phyloP scores from a whole-genome alignment of 805 yeast species.

The Torulaspora gathmanii region DNA sequence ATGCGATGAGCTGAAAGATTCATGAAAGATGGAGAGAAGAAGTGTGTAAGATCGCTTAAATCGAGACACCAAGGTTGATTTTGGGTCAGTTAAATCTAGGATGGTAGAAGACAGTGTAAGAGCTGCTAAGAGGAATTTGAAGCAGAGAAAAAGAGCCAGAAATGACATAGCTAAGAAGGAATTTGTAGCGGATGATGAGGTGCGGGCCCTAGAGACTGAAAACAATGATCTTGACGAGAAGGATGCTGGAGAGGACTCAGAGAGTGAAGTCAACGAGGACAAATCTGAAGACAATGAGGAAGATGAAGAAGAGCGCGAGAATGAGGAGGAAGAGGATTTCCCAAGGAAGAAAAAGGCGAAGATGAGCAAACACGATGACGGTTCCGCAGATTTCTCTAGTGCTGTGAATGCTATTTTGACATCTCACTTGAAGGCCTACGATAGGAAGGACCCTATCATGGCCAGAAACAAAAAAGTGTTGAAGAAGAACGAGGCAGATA shows the following conservation, averaged over 20 bases:
- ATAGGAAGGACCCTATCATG: constrained; percentile 83
- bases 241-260: constrained; percentile 21
- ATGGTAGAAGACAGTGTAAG: neutral
- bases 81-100: neutral
- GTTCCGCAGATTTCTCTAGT: constrained; percentile 68
- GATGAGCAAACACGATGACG: constrained; percentile 57
- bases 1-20: constrained; percentile 7
- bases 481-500: constrained; percentile 72
- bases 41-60: neutral
- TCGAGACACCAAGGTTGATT: neutral
- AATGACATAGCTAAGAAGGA: constrained; percentile 8
- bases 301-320: constrained; percentile 14
- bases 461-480: constrained; percentile 71
- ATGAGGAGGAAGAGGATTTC: constrained; percentile 35
- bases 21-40: neutral
- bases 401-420: constrained; percentile 83
- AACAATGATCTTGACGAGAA: constrained; percentile 10
- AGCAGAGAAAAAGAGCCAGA: constrained; percentile 3
- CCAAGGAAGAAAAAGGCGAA: constrained; percentile 52
- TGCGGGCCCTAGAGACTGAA: constrained; percentile 1
- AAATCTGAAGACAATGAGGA: constrained; percentile 25
- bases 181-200: neutral
- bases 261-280: constrained; percentile 24
- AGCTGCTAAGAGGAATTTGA: neutral
- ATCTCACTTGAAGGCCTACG: constrained; percentile 83